A percentile compares a stretch with the other conserved stretches of the same genome.
phyloP scores from a whole-genome alignment of 78 protist genomes.

The Tieghemostelium lacteum region DNA sequence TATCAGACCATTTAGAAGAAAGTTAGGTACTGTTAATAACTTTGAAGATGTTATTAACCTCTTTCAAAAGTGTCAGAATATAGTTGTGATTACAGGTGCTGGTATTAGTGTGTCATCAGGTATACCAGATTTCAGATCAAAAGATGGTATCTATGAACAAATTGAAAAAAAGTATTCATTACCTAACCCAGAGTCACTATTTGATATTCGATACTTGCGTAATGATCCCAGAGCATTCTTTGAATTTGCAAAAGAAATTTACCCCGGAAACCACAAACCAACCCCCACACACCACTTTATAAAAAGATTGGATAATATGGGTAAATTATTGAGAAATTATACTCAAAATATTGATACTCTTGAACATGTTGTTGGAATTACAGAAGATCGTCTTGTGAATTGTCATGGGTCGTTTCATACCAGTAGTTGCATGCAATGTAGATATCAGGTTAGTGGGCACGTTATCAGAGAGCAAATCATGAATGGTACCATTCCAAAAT shows the following conservation, averaged over 20 bases:
- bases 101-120: conserved; percentile 88
- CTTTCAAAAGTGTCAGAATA: conserved; percentile 56
- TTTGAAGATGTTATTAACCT: conserved; percentile 57
- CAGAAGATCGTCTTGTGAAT: conserved; percentile 75
- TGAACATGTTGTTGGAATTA: conserved; percentile 87
- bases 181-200: conserved; percentile 90
- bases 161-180: conserved; percentile 90
- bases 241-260: conserved; percentile 88
- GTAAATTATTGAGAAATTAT: conserved; percentile 87
- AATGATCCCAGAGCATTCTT: conserved; percentile 89
- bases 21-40: conserved; percentile 19
- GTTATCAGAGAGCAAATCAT: conserved; percentile 47
- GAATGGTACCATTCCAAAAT: conserved; percentile 75
- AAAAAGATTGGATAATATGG: conserved; percentile 71
- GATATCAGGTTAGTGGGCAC: neutral
- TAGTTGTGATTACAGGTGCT: conserved; percentile 76
- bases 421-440: conserved; percentile 74
- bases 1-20: conserved; percentile 19
- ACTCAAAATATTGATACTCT: conserved; percentile 97
- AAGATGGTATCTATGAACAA: conserved; percentile 89
- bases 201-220: conserved; percentile 67
- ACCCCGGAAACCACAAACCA: conserved; percentile 88
- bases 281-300: conserved; percentile 92
- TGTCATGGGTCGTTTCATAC: conserved; percentile 91
- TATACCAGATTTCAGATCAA: conserved; percentile 94